phyloP scores from a whole-genome alignment of 352 stramenopile genomes.

The Elongisporangium senticosum region DNA sequence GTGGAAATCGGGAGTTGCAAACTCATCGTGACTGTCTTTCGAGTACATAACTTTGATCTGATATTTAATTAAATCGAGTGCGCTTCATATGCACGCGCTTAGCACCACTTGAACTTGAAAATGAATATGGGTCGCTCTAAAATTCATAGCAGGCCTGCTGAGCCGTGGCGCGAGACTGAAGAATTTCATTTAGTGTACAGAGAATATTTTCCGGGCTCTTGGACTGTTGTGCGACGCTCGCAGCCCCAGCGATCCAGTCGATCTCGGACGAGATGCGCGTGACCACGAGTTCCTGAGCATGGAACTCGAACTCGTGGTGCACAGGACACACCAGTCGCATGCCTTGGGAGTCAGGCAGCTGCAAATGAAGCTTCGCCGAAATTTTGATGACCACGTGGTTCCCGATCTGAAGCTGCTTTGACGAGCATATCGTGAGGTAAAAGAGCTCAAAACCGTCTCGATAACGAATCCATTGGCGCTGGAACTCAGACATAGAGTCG shows the following conservation, averaged over 20 bases:
- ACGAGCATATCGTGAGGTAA: slow-evolving; percentile 24
- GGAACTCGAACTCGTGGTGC: slow-evolving; percentile 42
- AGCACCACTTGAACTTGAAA: background rate
- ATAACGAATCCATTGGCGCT: slow-evolving; percentile 38
- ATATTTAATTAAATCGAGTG: background rate
- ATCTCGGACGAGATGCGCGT: slow-evolving; percentile 44
- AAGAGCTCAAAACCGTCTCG: slow-evolving; percentile 38
- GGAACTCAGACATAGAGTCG: slow-evolving; percentile 27
- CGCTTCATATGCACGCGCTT: background rate
- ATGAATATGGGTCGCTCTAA: background rate
- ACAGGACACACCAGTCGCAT: slow-evolving; percentile 21
- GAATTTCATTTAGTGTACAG: background rate
- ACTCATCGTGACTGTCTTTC: no score
- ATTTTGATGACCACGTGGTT: slow-evolving; percentile 32
- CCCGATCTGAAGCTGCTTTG: slow-evolving; percentile 19
- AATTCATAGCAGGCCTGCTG: background rate
- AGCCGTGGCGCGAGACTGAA: background rate
- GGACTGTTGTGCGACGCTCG: background rate
- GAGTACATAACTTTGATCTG: no score
- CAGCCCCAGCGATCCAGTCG: slow-evolving; percentile 25
- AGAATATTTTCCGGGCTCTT: background rate
- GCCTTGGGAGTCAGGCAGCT: slow-evolving; percentile 8
- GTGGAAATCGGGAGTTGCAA: no score
- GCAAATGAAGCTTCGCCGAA: slow-evolving; percentile 16
- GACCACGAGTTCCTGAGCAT: slow-evolving; percentile 13